Conservation (phyloP, 1,284 basidiomycete species). For the Tylopilus sp. region DNA sequence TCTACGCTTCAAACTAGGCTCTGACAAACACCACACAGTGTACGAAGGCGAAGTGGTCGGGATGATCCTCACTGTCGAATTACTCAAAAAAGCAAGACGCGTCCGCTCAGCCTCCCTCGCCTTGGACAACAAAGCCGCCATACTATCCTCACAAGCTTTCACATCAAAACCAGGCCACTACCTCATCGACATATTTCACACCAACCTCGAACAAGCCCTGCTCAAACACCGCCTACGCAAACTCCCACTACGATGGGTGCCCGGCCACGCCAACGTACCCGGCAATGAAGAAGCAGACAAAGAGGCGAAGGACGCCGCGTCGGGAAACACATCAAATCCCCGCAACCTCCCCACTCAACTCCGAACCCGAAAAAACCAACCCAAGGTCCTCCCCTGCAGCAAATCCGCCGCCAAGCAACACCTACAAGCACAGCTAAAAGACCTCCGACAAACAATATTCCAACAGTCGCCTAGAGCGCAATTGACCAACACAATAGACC, state of each 20-base stretch:
- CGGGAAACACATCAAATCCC: too few relatives aligned
- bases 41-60: conserved; percentile 32
- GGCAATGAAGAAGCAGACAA: background rate
- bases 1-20: conserved; percentile 16
- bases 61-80: conserved; percentile 17
- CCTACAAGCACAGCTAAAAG: too few relatives aligned
- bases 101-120: background rate
- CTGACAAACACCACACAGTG: conserved; percentile 23
- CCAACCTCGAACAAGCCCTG: background rate
- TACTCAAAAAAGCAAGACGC: background rate
- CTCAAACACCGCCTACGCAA: background rate
- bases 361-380: background rate
- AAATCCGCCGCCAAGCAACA: background rate
- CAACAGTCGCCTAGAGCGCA: background rate
- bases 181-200: background rate
- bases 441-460: too few relatives aligned
- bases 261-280: background rate
- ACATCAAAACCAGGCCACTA: background rate
- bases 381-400: background rate
- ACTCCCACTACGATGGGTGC: background rate
- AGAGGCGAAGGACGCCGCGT: background rate
- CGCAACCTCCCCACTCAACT: background rate
- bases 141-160: background rate
- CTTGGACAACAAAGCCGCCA: background rate
- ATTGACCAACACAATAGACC: background rate